Conservation (phyloP, 176 grass and related monocot species). For the Bothriochloa decipiens region DNA sequence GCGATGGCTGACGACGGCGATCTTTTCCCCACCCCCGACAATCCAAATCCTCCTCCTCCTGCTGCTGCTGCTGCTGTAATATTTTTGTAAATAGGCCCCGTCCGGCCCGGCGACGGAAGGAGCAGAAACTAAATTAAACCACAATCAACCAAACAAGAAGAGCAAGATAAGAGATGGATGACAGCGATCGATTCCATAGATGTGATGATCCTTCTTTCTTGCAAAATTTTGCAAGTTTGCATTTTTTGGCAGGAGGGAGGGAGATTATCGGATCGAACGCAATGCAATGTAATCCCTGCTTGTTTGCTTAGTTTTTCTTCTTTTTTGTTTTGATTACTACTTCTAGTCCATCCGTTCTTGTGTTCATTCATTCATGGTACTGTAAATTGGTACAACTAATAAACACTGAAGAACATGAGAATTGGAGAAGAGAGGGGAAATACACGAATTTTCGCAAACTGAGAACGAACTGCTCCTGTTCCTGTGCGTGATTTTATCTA, state of each 20-base stretch:
- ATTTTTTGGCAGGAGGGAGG: neutral
- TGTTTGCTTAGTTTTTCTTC: conserved; percentile 5
- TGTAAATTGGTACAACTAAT: neutral
- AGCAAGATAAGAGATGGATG: conserved; percentile 13
- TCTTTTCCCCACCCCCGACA: neutral
- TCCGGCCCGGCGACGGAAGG: neutral
- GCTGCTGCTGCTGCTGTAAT: conserved; percentile 27
- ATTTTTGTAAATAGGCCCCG: conserved; percentile 44
- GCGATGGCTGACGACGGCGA: neutral
- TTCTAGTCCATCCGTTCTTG: neutral
- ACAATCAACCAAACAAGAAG: neutral
- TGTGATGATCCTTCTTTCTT: neutral
- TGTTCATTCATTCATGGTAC: neutral
- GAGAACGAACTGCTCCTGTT: neutral
- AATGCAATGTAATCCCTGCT: conserved; percentile 13
- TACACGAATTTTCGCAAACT: neutral
- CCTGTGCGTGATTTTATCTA: no score
- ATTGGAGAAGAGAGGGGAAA: neutral
- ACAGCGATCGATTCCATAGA: conserved; percentile 12
- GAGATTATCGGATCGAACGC: neutral
- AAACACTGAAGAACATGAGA: neutral
- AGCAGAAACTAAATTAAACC: conserved; percentile 23
- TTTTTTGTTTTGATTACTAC: neutral
- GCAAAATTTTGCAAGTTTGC: neutral
- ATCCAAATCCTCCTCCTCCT: neutral